A percentile compares a stretch with the other conserved stretches of the same genome.
Evolutionary conservation across 257 asterid genomes (phyloP).

Genomic region (Ilex aquifolium): DNA sequence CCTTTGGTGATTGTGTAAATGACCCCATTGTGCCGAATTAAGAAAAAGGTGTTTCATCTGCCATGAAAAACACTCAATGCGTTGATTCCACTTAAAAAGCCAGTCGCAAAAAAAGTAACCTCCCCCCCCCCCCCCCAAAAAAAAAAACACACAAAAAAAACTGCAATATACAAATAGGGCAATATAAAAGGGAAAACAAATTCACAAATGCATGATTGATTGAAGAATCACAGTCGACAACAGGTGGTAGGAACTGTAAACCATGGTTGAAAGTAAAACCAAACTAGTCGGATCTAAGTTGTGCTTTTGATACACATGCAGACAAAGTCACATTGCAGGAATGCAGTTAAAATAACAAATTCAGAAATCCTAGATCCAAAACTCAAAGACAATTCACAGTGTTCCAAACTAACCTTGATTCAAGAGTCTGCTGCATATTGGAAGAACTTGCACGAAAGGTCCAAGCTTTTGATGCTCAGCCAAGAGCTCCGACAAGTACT

Average conservation of each 20-base stretch:
- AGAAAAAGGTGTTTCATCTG: too few relatives aligned
- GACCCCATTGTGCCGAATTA: too few relatives aligned
- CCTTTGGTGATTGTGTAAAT: too few relatives aligned
- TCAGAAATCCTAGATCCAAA: slow-evolving; percentile 42
- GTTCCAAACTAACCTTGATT: slow-evolving; percentile 58
- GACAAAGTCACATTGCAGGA: neutral
- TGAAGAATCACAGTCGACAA: too few relatives aligned
- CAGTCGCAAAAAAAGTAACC: too few relatives aligned
- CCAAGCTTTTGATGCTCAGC: slow-evolving; percentile 96
- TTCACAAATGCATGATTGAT: too few relatives aligned
- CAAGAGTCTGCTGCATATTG: slow-evolving; percentile 79
- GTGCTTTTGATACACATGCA: neutral
- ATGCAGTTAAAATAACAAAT: slow-evolving; percentile 9
- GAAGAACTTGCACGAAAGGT: slow-evolving; percentile 94
- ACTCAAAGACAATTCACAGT: neutral
- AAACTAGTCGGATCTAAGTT: neutral
- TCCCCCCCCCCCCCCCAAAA: too few relatives aligned
- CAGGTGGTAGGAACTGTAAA: neutral
- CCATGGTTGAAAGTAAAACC: neutral
- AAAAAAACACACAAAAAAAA: neutral
- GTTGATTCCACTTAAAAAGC: too few relatives aligned
- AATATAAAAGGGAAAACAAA: too few relatives aligned
- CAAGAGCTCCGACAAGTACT: slow-evolving; percentile 86
- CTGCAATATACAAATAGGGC: too few relatives aligned
- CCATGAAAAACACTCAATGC: too few relatives aligned